Percentiles rank a stretch among this genome's conserved stretches.
phyloP scores from a whole-genome alignment of 2,329 filamentous ascomycete species.

The Ciborinia camelliae region DNA sequence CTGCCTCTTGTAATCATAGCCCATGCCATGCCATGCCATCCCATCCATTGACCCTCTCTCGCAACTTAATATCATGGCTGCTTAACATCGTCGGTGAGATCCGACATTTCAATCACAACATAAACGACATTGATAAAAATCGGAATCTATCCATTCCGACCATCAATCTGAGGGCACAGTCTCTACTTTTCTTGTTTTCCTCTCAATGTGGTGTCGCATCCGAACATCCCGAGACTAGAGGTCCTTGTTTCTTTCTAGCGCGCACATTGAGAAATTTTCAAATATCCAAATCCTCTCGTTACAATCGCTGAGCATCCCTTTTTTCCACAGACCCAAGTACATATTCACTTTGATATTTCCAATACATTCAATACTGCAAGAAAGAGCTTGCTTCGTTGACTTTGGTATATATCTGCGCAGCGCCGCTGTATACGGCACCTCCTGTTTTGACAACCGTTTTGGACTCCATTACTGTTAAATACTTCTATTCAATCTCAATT shows the following conservation, averaged over 20 bases:
- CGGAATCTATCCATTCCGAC: rapidly evolving
- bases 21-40: background rate
- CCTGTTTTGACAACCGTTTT: background rate
- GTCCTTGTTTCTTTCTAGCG: background rate
- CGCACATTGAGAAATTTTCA: background rate
- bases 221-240: too few species aligned
- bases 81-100: background rate
- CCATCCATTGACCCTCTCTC: too few species aligned
- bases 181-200: background rate
- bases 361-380: too few species aligned
- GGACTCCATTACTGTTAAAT: background rate
- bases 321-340: too few species aligned
- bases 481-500: background rate
- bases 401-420: background rate
- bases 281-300: too few species aligned
- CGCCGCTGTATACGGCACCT: too few species aligned
- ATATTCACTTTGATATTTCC: background rate
- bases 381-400: background rate
- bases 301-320: too few species aligned
- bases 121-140: too few species aligned
- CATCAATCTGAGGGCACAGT: background rate
- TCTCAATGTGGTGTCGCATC: too few species aligned
- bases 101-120: background rate
- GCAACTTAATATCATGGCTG: too few species aligned
- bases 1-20: background rate